phyloP scores from a whole-genome alignment of 208 protist species.

The Phytomonas sp. region DNA sequence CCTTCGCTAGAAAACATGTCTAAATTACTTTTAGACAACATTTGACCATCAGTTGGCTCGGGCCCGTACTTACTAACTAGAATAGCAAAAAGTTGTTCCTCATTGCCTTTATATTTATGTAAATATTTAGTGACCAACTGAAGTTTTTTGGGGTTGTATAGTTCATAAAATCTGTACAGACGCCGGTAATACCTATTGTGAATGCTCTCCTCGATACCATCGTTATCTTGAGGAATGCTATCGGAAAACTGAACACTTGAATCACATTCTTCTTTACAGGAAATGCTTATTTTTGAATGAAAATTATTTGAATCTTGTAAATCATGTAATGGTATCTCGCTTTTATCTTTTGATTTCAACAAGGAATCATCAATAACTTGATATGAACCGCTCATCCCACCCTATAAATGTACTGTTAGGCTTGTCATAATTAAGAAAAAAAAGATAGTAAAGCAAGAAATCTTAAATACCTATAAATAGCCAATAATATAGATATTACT shows the following conservation, averaged over 20 bases:
- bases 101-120: slow-evolving; percentile 33
- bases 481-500: not conserved
- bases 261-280: not conserved
- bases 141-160: slow-evolving; percentile 69
- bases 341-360: not conserved
- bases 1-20: slow-evolving; percentile 32
- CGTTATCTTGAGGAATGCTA: slow-evolving; percentile 16
- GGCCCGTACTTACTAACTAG: slow-evolving; percentile 65
- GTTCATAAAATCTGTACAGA: slow-evolving; percentile 59
- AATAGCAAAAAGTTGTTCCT: slow-evolving; percentile 70
- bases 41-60: slow-evolving; percentile 21
- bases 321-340: not conserved
- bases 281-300: not conserved
- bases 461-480: not conserved
- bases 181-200: slow-evolving; percentile 30
- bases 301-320: not conserved
- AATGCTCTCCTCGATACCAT: slow-evolving; percentile 16
- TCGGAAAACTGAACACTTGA: not conserved
- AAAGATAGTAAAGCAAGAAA: not conserved
- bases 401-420: not conserved
- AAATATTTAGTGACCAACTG: slow-evolving; percentile 42
- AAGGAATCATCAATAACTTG: not conserved
- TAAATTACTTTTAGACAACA: slow-evolving; percentile 10
- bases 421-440: not conserved
- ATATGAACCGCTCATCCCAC: not conserved